Evolutionary conservation across 1,284 basidiomycete genomes (phyloP).

Genomic region (Testicularia cyperi): DNA sequence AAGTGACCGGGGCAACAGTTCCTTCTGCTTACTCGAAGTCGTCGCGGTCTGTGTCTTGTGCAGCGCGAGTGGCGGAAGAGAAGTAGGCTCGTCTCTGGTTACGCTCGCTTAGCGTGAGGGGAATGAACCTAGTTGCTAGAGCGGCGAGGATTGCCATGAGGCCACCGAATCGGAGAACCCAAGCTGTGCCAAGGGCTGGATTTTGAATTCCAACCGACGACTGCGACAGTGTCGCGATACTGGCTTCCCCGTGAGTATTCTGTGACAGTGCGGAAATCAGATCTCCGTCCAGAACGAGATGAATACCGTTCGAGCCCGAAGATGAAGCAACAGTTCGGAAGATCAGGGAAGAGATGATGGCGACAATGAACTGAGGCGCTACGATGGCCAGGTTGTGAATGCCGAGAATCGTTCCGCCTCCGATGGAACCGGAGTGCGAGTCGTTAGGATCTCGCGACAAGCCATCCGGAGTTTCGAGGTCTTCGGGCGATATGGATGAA

Average conservation of each 20-base stretch:
- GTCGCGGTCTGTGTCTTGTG: too few relatives aligned
- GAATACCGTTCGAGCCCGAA: not conserved
- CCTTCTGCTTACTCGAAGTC: too few relatives aligned
- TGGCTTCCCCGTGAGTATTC: too few relatives aligned
- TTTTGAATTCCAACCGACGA: not conserved
- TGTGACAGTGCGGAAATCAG: too few relatives aligned
- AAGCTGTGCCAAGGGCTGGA: slow-evolving; percentile 67
- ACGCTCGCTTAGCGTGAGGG: slow-evolving; percentile 42
- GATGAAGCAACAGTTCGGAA: slow-evolving; percentile 67
- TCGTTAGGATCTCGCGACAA: too few relatives aligned
- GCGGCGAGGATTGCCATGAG: slow-evolving; percentile 61
- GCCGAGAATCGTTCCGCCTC: slow-evolving; percentile 88
- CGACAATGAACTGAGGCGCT: slow-evolving; percentile 64
- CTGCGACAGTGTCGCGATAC: too few relatives aligned
- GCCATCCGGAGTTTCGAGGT: too few relatives aligned
- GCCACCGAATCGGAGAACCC: slow-evolving; percentile 90
- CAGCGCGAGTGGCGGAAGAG: too few relatives aligned
- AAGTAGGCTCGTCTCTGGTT: too few relatives aligned
- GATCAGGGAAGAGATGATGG: slow-evolving; percentile 82
- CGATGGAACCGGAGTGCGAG: too few relatives aligned
- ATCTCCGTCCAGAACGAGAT: slow-evolving; percentile 11
- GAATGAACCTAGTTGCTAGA: slow-evolving; percentile 36
- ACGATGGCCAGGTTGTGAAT: slow-evolving; percentile 81
- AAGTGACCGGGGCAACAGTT: too few relatives aligned
- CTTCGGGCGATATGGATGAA: too few relatives aligned